phyloP scores from a whole-genome alignment of 106 monocot species.

The Dendrobium catenatum region DNA sequence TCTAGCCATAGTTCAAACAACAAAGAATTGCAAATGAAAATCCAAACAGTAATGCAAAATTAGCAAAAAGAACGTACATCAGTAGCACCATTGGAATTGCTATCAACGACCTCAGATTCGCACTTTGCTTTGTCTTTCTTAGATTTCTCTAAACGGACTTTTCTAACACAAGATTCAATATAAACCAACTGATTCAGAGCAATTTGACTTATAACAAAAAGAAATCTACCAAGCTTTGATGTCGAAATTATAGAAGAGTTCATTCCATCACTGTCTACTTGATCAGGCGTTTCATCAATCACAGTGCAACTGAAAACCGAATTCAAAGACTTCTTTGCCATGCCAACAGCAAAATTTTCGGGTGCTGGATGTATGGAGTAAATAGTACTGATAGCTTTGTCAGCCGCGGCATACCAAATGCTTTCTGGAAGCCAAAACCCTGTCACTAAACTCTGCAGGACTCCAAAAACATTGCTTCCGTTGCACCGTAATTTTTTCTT shows the following conservation, averaged over 20 bases:
- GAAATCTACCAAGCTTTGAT: slow-evolving; percentile 68
- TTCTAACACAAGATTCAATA: slow-evolving; percentile 64
- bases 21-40: not conserved
- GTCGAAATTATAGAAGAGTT: slow-evolving; percentile 22
- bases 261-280: slow-evolving; percentile 10
- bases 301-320: slow-evolving; percentile 34
- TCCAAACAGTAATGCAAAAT: not conserved
- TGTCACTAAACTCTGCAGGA: slow-evolving; percentile 54
- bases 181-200: slow-evolving; percentile 87
- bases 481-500: slow-evolving; percentile 56
- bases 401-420: slow-evolving; percentile 86
- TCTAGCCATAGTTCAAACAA: not conserved
- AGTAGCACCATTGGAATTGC: slow-evolving; percentile 11
- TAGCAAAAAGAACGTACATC: slow-evolving; percentile 24
- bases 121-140: slow-evolving; percentile 44
- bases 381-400: slow-evolving; percentile 82
- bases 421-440: slow-evolving; percentile 65
- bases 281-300: slow-evolving; percentile 23
- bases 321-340: slow-evolving; percentile 45
- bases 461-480: slow-evolving; percentile 50
- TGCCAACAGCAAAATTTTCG: slow-evolving; percentile 67
- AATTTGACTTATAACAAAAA: slow-evolving; percentile 80
- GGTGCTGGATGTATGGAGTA: slow-evolving; percentile 79
- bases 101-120: slow-evolving; percentile 25
- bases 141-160: slow-evolving; percentile 66